Conservation (phyloP, 768 basidiomycete genomes). For the Rhizopogon vinicolor region DNA sequence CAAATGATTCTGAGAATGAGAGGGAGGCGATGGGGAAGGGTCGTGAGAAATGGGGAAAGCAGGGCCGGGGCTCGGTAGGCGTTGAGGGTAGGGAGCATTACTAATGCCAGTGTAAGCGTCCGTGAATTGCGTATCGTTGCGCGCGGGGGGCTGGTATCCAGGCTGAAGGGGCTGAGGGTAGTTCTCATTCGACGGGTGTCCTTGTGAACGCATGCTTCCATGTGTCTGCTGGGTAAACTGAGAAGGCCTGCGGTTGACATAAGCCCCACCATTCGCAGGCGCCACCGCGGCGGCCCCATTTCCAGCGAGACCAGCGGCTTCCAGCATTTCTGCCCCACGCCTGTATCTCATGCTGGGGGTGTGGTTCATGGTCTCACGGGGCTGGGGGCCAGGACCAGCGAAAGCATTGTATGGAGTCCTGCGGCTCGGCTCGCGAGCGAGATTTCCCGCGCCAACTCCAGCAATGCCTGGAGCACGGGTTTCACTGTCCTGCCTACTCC, state of each 20-base stretch:
- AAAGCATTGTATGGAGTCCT: slow-evolving; percentile 35
- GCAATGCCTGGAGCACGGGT: slow-evolving; percentile 35
- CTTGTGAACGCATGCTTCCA: slow-evolving; percentile 14
- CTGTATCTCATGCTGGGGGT: slow-evolving; percentile 12
- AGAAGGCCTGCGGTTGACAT: slow-evolving; percentile 19
- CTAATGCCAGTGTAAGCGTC: slow-evolving; percentile 26
- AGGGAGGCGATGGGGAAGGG: slow-evolving; percentile 10
- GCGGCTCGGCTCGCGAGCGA: slow-evolving; percentile 22
- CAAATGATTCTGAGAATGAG: slow-evolving; percentile 8
- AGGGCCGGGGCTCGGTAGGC: not conserved
- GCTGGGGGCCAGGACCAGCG: slow-evolving; percentile 25
- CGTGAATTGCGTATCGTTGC: slow-evolving; percentile 10
- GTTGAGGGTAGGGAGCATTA: slow-evolving; percentile 7
- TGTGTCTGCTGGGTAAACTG: slow-evolving; percentile 23
- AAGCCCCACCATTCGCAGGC: slow-evolving; percentile 2
- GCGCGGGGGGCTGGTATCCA: slow-evolving; percentile 22
- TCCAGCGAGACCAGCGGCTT: slow-evolving; percentile 21
- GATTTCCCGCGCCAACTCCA: slow-evolving; percentile 29
- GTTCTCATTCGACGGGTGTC: slow-evolving; percentile 13
- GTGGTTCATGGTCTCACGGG: slow-evolving; percentile 11
- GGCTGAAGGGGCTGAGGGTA: slow-evolving; percentile 17
- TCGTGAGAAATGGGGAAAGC: slow-evolving; percentile 19
- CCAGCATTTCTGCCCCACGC: slow-evolving; percentile 21
- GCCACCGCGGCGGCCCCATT: slow-evolving; percentile 11
- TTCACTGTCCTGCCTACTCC: slow-evolving; percentile 25